A percentile compares a stretch with the other conserved stretches of the same genome.
These are phyloP conservation scores for Apiotrichum domesticum DNA, from an alignment of 1,284 basidiomycete genomes.

Conservation along the genomic window DNA sequence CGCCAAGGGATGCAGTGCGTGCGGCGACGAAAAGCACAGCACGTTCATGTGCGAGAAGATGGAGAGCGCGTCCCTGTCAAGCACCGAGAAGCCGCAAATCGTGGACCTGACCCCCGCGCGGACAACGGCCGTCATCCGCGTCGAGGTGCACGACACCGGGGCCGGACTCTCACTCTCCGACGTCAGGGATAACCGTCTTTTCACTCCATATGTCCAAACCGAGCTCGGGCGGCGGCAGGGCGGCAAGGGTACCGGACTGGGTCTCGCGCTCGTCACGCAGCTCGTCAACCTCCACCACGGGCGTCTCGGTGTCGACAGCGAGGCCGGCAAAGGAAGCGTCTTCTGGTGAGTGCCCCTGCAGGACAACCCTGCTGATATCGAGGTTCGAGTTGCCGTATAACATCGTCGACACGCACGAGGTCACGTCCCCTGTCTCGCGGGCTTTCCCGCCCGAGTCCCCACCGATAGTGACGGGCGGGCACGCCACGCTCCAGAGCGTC, in stretches of 20 bases:
- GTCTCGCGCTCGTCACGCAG: slow-evolving; percentile 77
- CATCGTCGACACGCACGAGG: too few species aligned
- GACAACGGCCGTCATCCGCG: slow-evolving; percentile 55
- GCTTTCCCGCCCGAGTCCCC: neutral
- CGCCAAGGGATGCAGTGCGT: too few species aligned
- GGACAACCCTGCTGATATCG: neutral
- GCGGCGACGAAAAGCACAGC: too few species aligned
- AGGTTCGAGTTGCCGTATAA: neutral
- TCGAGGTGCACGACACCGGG: slow-evolving; percentile 75
- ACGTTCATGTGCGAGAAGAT: too few species aligned
- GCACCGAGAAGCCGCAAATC: slow-evolving; percentile 4
- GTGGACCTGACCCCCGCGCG: too few species aligned
- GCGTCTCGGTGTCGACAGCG: slow-evolving; percentile 57
- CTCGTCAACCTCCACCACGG: slow-evolving; percentile 79
- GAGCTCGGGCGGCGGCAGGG: slow-evolving; percentile 66
- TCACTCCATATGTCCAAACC: slow-evolving; percentile 47
- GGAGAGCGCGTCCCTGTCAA: neutral
- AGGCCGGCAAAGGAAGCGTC: slow-evolving; percentile 37
- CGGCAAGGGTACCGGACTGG: slow-evolving; percentile 79
- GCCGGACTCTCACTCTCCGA: slow-evolving; percentile 65
- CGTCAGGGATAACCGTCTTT: slow-evolving; percentile 54
- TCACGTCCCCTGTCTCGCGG: neutral
- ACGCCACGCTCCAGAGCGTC: too few species aligned
- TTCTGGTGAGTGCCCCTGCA: slow-evolving; percentile 29
- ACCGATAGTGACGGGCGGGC: too few species aligned